Evolutionary conservation across 2,329 filamentous ascomycete species (phyloP).

Genomic region (Sphaceloma murrayae): DNA sequence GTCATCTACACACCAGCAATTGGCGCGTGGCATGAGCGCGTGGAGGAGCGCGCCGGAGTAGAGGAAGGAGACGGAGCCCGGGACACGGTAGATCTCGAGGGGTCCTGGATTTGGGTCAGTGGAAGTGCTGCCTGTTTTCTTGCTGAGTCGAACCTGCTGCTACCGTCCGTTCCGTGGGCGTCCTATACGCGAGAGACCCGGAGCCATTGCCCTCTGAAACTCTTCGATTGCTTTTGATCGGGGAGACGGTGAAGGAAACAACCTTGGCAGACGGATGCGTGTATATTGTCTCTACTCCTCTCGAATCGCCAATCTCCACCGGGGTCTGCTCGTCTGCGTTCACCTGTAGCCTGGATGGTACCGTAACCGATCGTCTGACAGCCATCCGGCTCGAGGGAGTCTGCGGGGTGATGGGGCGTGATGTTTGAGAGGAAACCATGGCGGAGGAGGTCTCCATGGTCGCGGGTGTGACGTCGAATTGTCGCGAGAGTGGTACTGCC

Average conservation of each 20-base stretch:
- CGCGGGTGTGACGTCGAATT: neutral
- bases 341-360: conserved; percentile 33
- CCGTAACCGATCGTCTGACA: conserved; percentile 40
- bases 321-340: conserved; percentile 25
- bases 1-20: conserved; percentile 88
- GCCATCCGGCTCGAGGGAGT: conserved; percentile 22
- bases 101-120: conserved; percentile 42
- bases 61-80: conserved; percentile 76
- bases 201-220: conserved; percentile 33
- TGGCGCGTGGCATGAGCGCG: conserved; percentile 78
- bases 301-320: conserved; percentile 30
- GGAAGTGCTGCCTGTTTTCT: neutral
- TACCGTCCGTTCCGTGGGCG: conserved; percentile 69
- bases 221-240: conserved; percentile 26
- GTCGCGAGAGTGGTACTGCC: neutral
- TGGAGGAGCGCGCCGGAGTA: conserved; percentile 76
- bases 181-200: conserved; percentile 60
- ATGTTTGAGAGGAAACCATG: conserved; percentile 3
- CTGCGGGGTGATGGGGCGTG: neutral
- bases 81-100: conserved; percentile 75
- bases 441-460: conserved; percentile 4
- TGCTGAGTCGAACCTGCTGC: conserved; percentile 54
- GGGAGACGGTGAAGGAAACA: conserved; percentile 47
- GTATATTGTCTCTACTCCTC: conserved; percentile 60
- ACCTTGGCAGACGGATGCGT: conserved; percentile 65